Conservation (phyloP, 441 rosid species). For the Pelargonium cotyledonis region DNA sequence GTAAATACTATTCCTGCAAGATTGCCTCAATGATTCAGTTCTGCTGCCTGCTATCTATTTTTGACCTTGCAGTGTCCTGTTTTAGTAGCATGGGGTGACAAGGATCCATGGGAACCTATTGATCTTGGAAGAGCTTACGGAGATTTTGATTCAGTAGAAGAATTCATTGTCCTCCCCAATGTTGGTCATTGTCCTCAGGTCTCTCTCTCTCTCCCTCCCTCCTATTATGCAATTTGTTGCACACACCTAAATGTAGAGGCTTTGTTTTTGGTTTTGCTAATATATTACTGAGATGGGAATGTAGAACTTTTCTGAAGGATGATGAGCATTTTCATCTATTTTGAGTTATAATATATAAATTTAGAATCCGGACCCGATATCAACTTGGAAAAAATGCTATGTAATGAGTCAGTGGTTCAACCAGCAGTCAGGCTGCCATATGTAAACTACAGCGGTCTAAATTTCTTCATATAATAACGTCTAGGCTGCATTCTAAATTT, state of each 20-base stretch:
- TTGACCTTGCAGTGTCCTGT: slow-evolving; percentile 61
- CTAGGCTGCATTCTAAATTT: too few relatives aligned
- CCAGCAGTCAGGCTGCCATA: too few relatives aligned
- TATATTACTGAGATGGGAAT: background rate
- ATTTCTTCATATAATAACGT: too few relatives aligned
- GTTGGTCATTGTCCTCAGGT: slow-evolving; percentile 97
- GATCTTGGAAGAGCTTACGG: slow-evolving; percentile 65
- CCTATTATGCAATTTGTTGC: background rate
- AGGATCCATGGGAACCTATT: slow-evolving; percentile 99
- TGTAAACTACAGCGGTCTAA: too few relatives aligned
- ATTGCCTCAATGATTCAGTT: slow-evolving; percentile 7
- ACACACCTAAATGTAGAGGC: background rate
- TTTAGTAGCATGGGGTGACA: slow-evolving; percentile 86
- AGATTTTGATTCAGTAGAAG: slow-evolving; percentile 60
- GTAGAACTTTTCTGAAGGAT: too few relatives aligned
- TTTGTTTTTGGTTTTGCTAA: background rate
- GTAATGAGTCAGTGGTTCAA: too few relatives aligned
- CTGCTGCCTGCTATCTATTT: slow-evolving; percentile 3
- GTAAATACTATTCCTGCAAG: background rate
- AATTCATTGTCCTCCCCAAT: slow-evolving; percentile 61
- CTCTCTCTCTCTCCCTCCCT: slow-evolving; percentile 20
- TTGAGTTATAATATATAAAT: too few relatives aligned
- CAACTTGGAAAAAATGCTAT: too few relatives aligned
- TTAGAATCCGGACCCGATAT: too few relatives aligned
- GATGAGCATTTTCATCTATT: too few relatives aligned